Percentiles rank a stretch among this genome's conserved stretches.
Evolutionary conservation across 805 yeast genomes (phyloP).

Genomic region (Suhomyces pyralidae): DNA sequence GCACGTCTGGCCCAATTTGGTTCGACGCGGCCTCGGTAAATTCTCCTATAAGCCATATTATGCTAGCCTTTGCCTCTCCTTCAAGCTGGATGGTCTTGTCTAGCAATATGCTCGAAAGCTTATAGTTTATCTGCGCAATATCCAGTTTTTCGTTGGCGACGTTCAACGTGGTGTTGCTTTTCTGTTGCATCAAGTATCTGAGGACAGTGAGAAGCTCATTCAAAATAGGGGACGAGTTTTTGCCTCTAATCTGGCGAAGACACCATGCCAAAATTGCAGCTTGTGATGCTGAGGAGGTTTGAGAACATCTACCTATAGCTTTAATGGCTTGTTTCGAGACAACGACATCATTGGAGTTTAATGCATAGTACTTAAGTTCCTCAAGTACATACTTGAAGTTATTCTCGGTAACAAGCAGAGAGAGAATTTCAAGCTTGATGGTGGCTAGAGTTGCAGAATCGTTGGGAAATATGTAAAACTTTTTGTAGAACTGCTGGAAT

Average conservation of each 20-base stretch:
- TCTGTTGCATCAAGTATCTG: slow-evolving; percentile 64
- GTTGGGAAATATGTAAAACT: slow-evolving; percentile 55
- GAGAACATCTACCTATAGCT: slow-evolving; percentile 61
- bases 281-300: slow-evolving; percentile 28
- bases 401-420: slow-evolving; percentile 52
- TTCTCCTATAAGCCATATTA: slow-evolving; percentile 91
- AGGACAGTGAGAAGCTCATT: slow-evolving; percentile 72
- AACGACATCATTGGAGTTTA: slow-evolving; percentile 16
- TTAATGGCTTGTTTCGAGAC: slow-evolving; percentile 50
- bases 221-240: slow-evolving; percentile 34
- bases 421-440: slow-evolving; percentile 59
- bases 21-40: slow-evolving; percentile 42
- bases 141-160: slow-evolving; percentile 20
- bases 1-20: slow-evolving; percentile 68
- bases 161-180: slow-evolving; percentile 16
- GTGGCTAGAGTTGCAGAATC: slow-evolving; percentile 46
- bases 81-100: slow-evolving; percentile 22
- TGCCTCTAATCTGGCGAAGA: slow-evolving; percentile 41
- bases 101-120: slow-evolving; percentile 36
- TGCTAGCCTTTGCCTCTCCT: slow-evolving; percentile 67
- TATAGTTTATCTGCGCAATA: slow-evolving; percentile 54
- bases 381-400: slow-evolving; percentile 52
- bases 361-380: slow-evolving; percentile 62
- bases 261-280: slow-evolving; percentile 63
- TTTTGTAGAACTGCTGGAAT: slow-evolving; percentile 35